Evolutionary conservation across 176 grass and related monocot genomes (phyloP).

Genomic region (Carex kokanica): DNA sequence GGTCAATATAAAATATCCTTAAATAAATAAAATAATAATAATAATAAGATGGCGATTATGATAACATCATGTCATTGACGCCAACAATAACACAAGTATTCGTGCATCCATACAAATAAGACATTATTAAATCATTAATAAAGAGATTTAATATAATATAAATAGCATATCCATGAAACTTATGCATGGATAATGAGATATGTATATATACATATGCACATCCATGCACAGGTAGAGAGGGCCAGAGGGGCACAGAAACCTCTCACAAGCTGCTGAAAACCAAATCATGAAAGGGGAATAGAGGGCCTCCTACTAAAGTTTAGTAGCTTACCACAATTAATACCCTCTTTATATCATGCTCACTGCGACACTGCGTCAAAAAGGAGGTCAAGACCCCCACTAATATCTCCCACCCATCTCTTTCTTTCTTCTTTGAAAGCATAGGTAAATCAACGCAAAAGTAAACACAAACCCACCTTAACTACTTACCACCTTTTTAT

Average conservation of each 20-base stretch:
- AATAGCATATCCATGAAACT: not conserved
- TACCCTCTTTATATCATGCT: slow-evolving; percentile 26
- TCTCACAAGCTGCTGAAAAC: slow-evolving; percentile 12
- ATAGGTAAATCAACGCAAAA: slow-evolving; percentile 11
- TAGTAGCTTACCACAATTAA: slow-evolving; percentile 15
- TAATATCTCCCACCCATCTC: slow-evolving; percentile 14
- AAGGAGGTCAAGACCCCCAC: slow-evolving; percentile 27
- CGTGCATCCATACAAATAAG: not conserved
- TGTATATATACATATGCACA: not conserved
- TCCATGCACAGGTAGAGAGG: slow-evolving; percentile 10
- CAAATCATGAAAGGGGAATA: slow-evolving; percentile 31
- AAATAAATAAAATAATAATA: not conserved
- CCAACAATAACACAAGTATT: not conserved
- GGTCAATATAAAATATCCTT: not conserved
- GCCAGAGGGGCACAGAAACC: not conserved
- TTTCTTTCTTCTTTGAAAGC: slow-evolving; percentile 22
- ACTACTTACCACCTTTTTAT: slow-evolving; percentile 23
- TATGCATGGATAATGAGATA: not conserved
- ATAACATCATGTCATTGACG: not conserved
- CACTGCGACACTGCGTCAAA: slow-evolving; percentile 30
- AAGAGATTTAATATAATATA: not conserved
- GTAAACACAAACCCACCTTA: slow-evolving; percentile 3
- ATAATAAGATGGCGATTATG: not conserved
- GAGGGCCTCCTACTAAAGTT: slow-evolving; percentile 12
- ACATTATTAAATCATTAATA: not conserved